Evolutionary conservation across 176 grass and related monocot genomes (phyloP), one percentile per base, ranked within the genome.

Genomic region (Pontederia paniculata): DNA sequence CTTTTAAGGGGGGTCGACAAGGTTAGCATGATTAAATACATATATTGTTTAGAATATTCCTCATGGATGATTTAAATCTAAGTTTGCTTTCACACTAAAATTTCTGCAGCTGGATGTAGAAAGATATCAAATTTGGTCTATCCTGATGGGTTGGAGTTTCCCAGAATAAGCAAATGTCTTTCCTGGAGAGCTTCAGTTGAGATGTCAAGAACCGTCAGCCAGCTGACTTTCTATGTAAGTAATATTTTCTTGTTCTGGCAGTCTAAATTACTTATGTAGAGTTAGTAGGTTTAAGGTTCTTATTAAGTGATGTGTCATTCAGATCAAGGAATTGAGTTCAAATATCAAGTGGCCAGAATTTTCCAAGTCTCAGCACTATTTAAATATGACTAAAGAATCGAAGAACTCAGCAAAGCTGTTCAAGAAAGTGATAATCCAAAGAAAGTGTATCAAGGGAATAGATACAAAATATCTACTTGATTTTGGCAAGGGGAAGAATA

Each of bases 251-350:
- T 60, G 42, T 72, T 46, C 21, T 50, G 62, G 59, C 18, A 69
- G 21, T 37, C 28, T 37, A 37, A 37, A 37, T 5, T 37, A 37
- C 28, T 37, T 37, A 37, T 37, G 28, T 37, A 6, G 28, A 10
- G 28, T 54, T 16, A 44, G 17, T 14, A 43, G 42, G 13, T 41
- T 67, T 54, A 63, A 6, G 5, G n/a, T 22, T 63, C 18, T 63
- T 20, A 63, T 23, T 63, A 9, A 10, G 3, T 63, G 21, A 48
- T 76, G 17, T 10, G 43, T 65, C 66, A 78, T 58, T 69, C 75
- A 93, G 94, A 91, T 93, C 75, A 98, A 98, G 84, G 94, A 98
- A 63, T 63, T 98, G 67, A 80, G 88, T 74, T 78, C 73, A 53
- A 79, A 98, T 78, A 84, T 98, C 73, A 91, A 78, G 56, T 98